A percentile compares a stretch with the other conserved stretches of the same genome.
These are phyloP conservation scores for Amorphotheca resinae DNA, from an alignment of 495 filamentous ascomycete genomes.

Conservation along the genomic window DNA sequence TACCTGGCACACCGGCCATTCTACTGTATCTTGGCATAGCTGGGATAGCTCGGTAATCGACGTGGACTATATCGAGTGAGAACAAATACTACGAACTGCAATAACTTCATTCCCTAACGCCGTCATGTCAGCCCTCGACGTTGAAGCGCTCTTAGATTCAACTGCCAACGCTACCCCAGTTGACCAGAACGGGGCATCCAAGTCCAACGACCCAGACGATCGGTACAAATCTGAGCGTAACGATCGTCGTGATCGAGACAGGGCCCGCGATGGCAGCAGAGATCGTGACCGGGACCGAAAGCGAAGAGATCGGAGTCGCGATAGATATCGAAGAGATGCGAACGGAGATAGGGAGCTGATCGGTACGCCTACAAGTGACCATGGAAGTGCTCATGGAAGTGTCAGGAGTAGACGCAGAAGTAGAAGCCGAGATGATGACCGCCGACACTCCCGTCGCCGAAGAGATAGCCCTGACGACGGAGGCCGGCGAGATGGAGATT, in stretches of 20 bases:
- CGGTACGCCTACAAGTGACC: slow-evolving; percentile 66
- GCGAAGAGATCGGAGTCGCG: slow-evolving; percentile 53
- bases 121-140: slow-evolving; percentile 80
- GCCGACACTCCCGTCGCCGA: slow-evolving; percentile 67
- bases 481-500: slow-evolving; percentile 57
- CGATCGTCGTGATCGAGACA: slow-evolving; percentile 30
- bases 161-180: slow-evolving; percentile 50
- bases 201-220: slow-evolving; percentile 44
- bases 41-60: no score
- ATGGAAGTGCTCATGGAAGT: slow-evolving; percentile 69
- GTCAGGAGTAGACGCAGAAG: slow-evolving; percentile 75
- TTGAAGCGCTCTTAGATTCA: slow-evolving; percentile 87
- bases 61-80: no score
- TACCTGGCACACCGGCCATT: no score
- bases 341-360: slow-evolving; percentile 45
- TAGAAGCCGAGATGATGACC: slow-evolving; percentile 68
- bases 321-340: slow-evolving; percentile 39
- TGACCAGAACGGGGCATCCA: slow-evolving; percentile 39
- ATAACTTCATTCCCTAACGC: neutral
- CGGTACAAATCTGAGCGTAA: slow-evolving; percentile 41
- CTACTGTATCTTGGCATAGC: no score
- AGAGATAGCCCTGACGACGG: slow-evolving; percentile 52
- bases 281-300: slow-evolving; percentile 49
- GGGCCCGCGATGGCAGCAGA: slow-evolving; percentile 37
- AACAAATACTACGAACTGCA: no score